These are phyloP conservation scores for Colletotrichum sp. DNA, from an alignment of 2,329 filamentous ascomycete species.

Conservation along the genomic window DNA sequence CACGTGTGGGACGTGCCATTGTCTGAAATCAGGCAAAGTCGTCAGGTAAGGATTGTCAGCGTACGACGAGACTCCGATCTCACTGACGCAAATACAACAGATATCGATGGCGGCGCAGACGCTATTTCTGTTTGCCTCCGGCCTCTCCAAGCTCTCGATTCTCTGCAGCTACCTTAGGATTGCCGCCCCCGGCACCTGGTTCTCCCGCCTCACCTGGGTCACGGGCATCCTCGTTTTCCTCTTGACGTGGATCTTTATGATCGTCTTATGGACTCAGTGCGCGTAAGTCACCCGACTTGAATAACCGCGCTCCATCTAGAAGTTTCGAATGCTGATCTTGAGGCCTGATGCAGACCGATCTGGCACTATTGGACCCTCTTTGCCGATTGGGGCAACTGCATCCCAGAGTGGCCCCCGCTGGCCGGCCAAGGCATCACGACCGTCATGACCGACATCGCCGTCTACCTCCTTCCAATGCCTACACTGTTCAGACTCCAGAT, in stretches of 20 bases:
- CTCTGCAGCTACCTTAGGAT: constrained; percentile 44
- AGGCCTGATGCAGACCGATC: constrained; percentile 14
- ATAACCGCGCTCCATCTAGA: background rate
- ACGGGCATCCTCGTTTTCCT: constrained; percentile 31
- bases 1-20: constrained; percentile 41
- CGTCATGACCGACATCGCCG: constrained; percentile 36
- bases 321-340: background rate
- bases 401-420: constrained; percentile 30
- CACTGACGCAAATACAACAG: constrained; percentile 22
- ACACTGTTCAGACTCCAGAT: constrained; percentile 36
- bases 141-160: constrained; percentile 43
- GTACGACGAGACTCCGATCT: accelerated
- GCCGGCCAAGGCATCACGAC: constrained; percentile 36
- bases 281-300: constrained; percentile 24
- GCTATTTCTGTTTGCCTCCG: constrained; percentile 42
- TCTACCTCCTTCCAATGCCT: constrained; percentile 41
- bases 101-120: constrained; percentile 44
- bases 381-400: constrained; percentile 25
- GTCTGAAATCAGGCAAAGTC: constrained; percentile 30
- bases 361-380: constrained; percentile 33
- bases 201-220: constrained; percentile 34
- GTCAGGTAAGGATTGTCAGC: background rate
- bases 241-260: constrained; percentile 34
- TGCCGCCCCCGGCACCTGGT: constrained; percentile 35
- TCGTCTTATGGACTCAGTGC: constrained; percentile 42